Evolutionary conservation across 148 eudicot genomes (phyloP).

Genomic region (Dysphania ambrosioides): DNA sequence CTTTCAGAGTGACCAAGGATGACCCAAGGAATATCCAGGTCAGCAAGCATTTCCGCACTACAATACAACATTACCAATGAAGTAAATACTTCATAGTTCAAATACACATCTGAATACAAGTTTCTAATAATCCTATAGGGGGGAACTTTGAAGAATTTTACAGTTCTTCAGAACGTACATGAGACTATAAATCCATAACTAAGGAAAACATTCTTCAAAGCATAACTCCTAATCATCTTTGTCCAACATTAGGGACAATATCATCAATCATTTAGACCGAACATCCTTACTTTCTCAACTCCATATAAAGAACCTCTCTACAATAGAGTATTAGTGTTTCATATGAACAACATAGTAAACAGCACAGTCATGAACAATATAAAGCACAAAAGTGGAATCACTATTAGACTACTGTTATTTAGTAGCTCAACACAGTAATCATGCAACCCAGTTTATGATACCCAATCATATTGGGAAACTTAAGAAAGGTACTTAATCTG

Average conservation of each 20-base stretch:
- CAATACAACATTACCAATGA: constrained; percentile 15
- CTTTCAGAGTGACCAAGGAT: constrained; percentile 92
- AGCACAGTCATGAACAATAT: background rate
- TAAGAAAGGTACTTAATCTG: background rate
- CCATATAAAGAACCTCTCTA: background rate
- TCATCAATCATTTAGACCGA: background rate
- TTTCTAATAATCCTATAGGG: background rate
- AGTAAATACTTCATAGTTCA: background rate
- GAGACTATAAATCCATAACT: background rate
- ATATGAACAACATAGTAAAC: background rate
- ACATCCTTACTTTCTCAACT: background rate
- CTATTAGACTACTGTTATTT: background rate
- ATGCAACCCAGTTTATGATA: background rate
- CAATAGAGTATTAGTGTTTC: background rate
- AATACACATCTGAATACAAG: background rate
- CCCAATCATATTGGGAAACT: background rate
- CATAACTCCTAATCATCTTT: background rate
- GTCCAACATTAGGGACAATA: background rate
- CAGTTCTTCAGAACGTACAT: background rate
- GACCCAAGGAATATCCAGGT: constrained; percentile 75
- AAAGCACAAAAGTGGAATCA: background rate
- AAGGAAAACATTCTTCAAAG: background rate
- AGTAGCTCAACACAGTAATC: background rate
- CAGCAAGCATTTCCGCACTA: constrained; percentile 93
- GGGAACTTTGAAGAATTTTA: background rate